Percentiles rank a stretch among this genome's conserved stretches.
Evolutionary conservation across 257 asterid species (phyloP).

Genomic region (Solanum sejunctum): DNA sequence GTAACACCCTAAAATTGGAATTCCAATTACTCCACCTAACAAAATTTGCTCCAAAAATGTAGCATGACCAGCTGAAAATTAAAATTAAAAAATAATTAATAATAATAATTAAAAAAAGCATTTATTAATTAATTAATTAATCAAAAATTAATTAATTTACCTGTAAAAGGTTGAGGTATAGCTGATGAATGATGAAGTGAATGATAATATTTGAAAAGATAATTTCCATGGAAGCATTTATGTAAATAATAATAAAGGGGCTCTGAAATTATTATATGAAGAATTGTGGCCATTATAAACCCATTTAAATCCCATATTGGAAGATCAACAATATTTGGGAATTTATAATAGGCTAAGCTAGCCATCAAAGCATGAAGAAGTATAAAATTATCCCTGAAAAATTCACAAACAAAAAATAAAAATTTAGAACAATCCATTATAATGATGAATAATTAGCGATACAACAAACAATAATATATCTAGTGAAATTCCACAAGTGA

Average conservation of each 20-base stretch:
- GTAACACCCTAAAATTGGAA: constrained; percentile 52
- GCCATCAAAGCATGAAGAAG: constrained; percentile 59
- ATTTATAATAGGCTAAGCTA: constrained; percentile 25
- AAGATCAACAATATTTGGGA: constrained; percentile 19
- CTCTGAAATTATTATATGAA: constrained; percentile 60
- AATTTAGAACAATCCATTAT: too few species aligned
- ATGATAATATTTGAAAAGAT: constrained; percentile 51
- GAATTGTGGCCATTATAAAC: constrained; percentile 23
- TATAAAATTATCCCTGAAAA: constrained; percentile 74
- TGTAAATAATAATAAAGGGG: constrained; percentile 66
- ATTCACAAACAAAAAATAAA: not conserved
- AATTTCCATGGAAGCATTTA: constrained; percentile 50
- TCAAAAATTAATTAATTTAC: constrained; percentile 8
- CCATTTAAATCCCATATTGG: constrained; percentile 55
- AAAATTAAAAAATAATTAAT: not conserved
- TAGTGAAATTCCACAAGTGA: too few species aligned
- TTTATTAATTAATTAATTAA: too few species aligned
- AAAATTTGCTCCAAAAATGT: constrained; percentile 60
- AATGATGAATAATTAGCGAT: too few species aligned
- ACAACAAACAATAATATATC: too few species aligned
- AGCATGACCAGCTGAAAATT: constrained; percentile 65
- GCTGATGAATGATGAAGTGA: constrained; percentile 73
- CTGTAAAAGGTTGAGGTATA: constrained; percentile 72
- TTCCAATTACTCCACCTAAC: constrained; percentile 48
- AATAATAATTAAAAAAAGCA: too few species aligned